Evolutionary conservation across 345 rosid species (phyloP), one percentile per base, ranked within the genome.

Genomic region (Lumnitzera racemosa): DNA sequence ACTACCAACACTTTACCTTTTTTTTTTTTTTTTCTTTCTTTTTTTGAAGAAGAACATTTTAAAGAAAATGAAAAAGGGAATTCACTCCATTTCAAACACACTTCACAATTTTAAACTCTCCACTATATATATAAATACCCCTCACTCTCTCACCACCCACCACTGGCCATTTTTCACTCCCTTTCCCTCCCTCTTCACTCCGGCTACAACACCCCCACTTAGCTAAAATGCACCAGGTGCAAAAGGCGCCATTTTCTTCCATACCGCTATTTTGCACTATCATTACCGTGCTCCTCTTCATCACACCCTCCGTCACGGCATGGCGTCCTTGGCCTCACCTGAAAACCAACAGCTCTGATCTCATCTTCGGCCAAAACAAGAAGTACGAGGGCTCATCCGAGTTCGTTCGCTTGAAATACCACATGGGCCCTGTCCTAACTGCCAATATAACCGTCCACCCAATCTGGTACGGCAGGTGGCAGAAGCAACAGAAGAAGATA

Each of bases 371-470:
- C 13, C 77, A 67, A 25, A 85, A 88, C 55, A 87, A 92, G 65
- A 92, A 90, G 46, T 92, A 29, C 76, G 99, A 90, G 78, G 97
- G 99, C 72, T 92, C 99, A 23, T 92, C 99, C n/a, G 95, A 90
- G 63, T 79, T 92, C 66, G 85, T 92, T 53, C 84, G 76, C 60
- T 60, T 90, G 72, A 85, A 84, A 51, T 92, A 92, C 85, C 97
- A 92, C 62, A 85, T 89, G 98, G 98, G 98, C 4, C 98, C 97
- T 0, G 96, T 92, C 51, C 85, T 92, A 60, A 82, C 97, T 55
- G 76, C 76, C 72, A 79, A 85, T 83, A 85, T 92, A 64, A 89
- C 94, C 75, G 81, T 92, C 64, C 88, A 92, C 70, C 58, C 84
- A 23, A 92, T 92, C 72, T 89, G 98, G 98, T 92, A 92, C 82